These are phyloP conservation scores for Cyamopsis tetragonoloba DNA, from an alignment of 306 rosid species.

Conservation along the genomic window DNA sequence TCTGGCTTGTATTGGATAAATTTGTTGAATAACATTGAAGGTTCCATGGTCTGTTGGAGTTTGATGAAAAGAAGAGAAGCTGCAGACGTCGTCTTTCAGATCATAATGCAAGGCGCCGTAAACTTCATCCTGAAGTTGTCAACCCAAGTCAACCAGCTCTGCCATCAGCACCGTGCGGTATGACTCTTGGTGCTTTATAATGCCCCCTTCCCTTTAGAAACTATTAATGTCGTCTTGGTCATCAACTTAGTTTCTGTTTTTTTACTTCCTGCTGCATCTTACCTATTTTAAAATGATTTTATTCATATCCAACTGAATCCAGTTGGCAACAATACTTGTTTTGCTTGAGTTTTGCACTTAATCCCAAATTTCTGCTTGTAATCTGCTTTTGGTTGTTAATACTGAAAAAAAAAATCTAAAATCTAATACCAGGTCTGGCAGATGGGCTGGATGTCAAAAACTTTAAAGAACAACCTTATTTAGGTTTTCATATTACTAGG, in stretches of 20 bases:
- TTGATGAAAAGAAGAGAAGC: slow-evolving; percentile 78
- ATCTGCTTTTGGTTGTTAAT: slow-evolving; percentile 2
- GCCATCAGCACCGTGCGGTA: slow-evolving; percentile 47
- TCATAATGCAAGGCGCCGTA: slow-evolving; percentile 88
- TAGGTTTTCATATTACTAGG: background rate
- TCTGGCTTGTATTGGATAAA: background rate
- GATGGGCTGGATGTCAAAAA: background rate
- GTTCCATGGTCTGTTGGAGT: slow-evolving; percentile 70
- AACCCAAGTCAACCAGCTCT: slow-evolving; percentile 40
- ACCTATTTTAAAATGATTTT: background rate
- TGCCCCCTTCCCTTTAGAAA: background rate
- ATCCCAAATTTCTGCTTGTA: background rate
- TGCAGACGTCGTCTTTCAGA: slow-evolving; percentile 75
- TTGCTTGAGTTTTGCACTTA: background rate
- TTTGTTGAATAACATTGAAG: slow-evolving; percentile 38
- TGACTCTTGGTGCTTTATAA: background rate
- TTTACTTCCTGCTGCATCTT: background rate
- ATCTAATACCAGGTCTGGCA: background rate
- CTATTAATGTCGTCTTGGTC: background rate
- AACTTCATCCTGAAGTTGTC: slow-evolving; percentile 47
- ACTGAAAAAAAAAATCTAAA: background rate
- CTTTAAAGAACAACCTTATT: background rate
- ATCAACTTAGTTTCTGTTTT: background rate
- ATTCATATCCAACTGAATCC: background rate
- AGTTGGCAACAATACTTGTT: background rate